Base-by-base conservation (phyloP, 2,329 filamentous ascomycete species). In the Neofusicoccum laricinum region DNA sequence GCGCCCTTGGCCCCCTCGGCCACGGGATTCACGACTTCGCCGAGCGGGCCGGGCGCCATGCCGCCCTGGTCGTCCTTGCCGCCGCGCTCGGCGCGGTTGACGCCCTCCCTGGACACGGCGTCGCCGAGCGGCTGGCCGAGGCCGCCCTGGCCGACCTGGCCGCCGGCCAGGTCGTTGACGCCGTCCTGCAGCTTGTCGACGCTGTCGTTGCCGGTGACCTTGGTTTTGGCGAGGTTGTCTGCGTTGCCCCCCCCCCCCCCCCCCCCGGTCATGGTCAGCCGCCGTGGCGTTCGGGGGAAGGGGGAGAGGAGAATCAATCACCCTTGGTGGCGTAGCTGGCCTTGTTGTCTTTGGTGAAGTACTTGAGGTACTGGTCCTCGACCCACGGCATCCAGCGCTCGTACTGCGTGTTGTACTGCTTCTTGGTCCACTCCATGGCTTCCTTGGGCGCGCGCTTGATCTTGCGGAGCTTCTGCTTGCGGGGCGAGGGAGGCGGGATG, bases 301-400 rank as follows among this genome's bases (percentile, higher is more conserved):
- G n/a, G 17, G 49, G 32, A n/a, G 25, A 38, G 12, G 58, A 19
- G 34, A 32, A 12, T n/a, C n/a, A 2, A 8, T 21, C 75, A 90
- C 89, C 84, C 76, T 89, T 91, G 1, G 88, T 83, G 5, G 86
- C 81, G 71, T 92, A 92, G 73, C 85, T 88, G 4, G 88, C 85
- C 77, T 92, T 91, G 82, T 92, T 92, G 72, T 91, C 88, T 67
- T 88, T 89, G 70, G 88, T 90, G 76, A 91, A 91, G 82, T 86
- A 91, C 61, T 83, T 81, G 32, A 92, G 82, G 74, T 90, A 91
- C 65, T 86, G 76, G 74, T 92, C 90, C 76, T 92, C 89, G 64
- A 91, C 79, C 89, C 90, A 92, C 0, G 90, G 90, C 73, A 91
- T 84, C 90, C 90, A 92, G 70, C 78, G 83, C 73, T 92, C 88